Evolutionary conservation across 495 filamentous ascomycete genomes (phyloP), one percentile per base, ranked within the genome.

Genomic region (Daldinia concentrica): DNA sequence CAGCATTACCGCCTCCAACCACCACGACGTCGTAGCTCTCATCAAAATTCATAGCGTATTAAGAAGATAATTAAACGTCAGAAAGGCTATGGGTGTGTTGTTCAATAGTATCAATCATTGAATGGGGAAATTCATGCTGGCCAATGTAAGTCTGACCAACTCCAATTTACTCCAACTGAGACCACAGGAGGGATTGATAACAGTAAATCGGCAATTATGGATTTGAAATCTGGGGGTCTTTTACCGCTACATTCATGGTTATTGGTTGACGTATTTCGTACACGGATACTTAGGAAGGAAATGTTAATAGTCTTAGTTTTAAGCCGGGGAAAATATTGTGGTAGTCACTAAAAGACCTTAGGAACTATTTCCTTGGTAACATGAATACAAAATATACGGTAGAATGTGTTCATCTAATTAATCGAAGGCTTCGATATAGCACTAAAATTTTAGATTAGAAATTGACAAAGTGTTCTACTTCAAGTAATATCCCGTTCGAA

Each of bases 1-100:
- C 88, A 15, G 88, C 88, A 70, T 89, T 89, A 24, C 87, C 88
- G 45, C 81, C 75, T 64, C 87, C 87, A 58, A 88, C 73, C 6
- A 90, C 79, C 0, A 90, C 77, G 57, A 90, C 80, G 69, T 86
- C 84, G 73, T 69, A 79, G 62, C 58, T 69, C 52, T 74, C 71
- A 27, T 76, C 67, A 24, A 71, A 76, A 27, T 15, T 37, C 74
- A 71, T 71, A 63, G 8, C 15, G 26, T 11, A 43, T 2, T 56
- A 17, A 19, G 41, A 7, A 22, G 19, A 11, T 15, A 29, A 27
- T 29, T 30, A 14, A 54, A 30, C 11, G 4, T 3, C 5, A 11
- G 50, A 24, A 6, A 7, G 24, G 6, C 12, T 17, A 30, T 8
- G 27, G 6, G 12, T 11, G 1, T 27, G 26, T 7, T 15, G 50